A percentile compares a stretch with the other conserved stretches of the same genome.
phyloP scores from a whole-genome alignment of 345 rosid genomes.

The Murraya paniculata region DNA sequence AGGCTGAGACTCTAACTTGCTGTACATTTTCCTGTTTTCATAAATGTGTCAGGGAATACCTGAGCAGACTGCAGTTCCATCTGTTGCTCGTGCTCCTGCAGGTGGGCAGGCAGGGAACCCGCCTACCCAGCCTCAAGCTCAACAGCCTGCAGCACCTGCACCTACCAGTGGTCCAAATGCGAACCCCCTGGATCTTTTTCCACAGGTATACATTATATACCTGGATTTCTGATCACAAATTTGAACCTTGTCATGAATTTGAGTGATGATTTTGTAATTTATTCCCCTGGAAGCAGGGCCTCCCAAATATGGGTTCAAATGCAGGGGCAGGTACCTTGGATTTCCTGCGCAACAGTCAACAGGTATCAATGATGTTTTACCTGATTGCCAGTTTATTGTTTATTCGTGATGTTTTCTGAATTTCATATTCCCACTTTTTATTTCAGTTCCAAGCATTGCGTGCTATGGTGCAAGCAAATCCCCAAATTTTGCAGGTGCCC shows the following conservation, averaged over 20 bases:
- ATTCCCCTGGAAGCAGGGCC: slow-evolving; percentile 39
- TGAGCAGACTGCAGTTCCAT: slow-evolving; percentile 53
- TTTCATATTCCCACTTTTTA: background rate
- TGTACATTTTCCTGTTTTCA: background rate
- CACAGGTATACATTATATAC: slow-evolving; percentile 37
- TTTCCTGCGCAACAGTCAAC: slow-evolving; percentile 63
- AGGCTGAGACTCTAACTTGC: background rate
- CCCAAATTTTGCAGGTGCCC: slow-evolving; percentile 41
- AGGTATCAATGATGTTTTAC: slow-evolving; percentile 26
- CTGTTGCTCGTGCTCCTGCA: slow-evolving; percentile 35
- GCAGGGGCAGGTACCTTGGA: slow-evolving; percentile 56
- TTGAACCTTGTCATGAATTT: background rate
- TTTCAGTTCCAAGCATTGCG: slow-evolving; percentile 45
- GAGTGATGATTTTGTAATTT: background rate
- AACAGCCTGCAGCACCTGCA: slow-evolving; percentile 43
- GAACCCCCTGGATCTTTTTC: slow-evolving; percentile 62
- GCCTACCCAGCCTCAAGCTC: slow-evolving; percentile 27
- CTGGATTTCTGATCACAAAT: background rate
- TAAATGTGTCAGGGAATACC: slow-evolving; percentile 50
- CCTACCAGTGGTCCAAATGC: slow-evolving; percentile 53
- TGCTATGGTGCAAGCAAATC: slow-evolving; percentile 45
- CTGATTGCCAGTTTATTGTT: background rate
- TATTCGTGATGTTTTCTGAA: background rate
- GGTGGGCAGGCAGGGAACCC: slow-evolving; percentile 40
- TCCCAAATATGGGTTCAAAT: slow-evolving; percentile 51